Percentiles rank a stretch among this genome's conserved stretches.
These are phyloP conservation scores for Colletotrichum ledebouriae DNA, from an alignment of 2,329 filamentous ascomycete species.

Conservation along the genomic window DNA sequence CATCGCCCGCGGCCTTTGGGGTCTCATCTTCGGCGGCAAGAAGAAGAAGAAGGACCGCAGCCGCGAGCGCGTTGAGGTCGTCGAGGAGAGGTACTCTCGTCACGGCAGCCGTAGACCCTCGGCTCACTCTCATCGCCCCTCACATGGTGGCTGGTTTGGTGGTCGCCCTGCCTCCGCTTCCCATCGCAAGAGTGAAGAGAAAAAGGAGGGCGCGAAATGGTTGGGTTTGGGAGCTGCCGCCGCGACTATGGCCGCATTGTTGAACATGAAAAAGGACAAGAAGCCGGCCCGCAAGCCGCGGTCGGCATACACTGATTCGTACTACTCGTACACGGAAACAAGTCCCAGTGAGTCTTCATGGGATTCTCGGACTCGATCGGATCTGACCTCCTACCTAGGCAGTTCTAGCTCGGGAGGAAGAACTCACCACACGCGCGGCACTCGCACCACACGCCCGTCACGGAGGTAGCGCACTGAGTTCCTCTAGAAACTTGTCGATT, in stretches of 20 bases:
- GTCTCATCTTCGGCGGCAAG: conserved; percentile 72
- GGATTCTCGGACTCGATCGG: conserved; percentile 41
- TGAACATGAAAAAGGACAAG: conserved; percentile 67
- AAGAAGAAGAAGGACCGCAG: conserved; percentile 61
- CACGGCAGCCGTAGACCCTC: conserved; percentile 59
- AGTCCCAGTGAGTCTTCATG: conserved; percentile 63
- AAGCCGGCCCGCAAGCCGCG: conserved; percentile 59
- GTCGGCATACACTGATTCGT: conserved; percentile 65
- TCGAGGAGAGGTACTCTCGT: conserved; percentile 73
- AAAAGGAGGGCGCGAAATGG: conserved; percentile 67
- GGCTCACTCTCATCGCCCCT: conserved; percentile 62
- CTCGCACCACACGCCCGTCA: conserved; percentile 47
- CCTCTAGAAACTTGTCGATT: background rate
- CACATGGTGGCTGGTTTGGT: conserved; percentile 68
- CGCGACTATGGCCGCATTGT: conserved; percentile 65
- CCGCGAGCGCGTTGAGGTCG: conserved; percentile 69
- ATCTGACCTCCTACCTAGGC: conserved; percentile 51
- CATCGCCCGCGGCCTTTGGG: conserved; percentile 73
- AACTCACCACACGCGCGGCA: conserved; percentile 48
- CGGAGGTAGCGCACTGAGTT: conserved; percentile 46
- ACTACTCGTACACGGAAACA: conserved; percentile 66
- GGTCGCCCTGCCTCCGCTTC: conserved; percentile 59
- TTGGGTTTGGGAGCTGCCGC: conserved; percentile 65
- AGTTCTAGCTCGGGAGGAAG: conserved; percentile 62
- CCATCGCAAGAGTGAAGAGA: conserved; percentile 57